Evolutionary conservation across 371 early-diverging fungal genomes (phyloP).

Genomic region (Mortierella sp.): DNA sequence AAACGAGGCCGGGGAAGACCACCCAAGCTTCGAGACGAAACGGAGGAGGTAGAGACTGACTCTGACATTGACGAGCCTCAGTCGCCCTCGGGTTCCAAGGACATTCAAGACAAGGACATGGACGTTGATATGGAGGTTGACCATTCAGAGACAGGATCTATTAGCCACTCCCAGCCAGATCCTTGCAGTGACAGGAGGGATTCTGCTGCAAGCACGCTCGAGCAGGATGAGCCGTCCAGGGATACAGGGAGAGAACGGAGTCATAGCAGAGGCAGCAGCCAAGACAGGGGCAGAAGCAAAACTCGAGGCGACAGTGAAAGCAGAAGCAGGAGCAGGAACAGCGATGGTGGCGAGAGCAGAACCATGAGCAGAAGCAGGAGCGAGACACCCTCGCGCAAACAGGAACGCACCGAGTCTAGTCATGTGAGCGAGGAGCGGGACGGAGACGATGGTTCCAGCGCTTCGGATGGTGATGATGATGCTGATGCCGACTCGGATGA

Average conservation of each 20-base stretch:
- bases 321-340: neutral
- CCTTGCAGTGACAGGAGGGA: neutral
- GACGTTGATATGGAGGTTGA: conserved; percentile 11
- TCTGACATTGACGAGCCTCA: conserved; percentile 17
- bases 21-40: conserved; percentile 17
- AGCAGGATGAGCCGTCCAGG: neutral
- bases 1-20: conserved; percentile 26
- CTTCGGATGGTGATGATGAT: conserved; percentile 19
- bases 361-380: conserved; percentile 14
- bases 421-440: conserved; percentile 25
- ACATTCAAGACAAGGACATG: conserved; percentile 17
- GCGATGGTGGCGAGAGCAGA: conserved; percentile 13
- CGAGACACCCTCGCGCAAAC: neutral
- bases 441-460: conserved; percentile 24
- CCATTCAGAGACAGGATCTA: neutral
- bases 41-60: conserved; percentile 12
- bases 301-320: neutral
- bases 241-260: neutral
- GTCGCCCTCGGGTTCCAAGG: neutral
- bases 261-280: neutral
- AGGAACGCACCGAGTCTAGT: conserved; percentile 5
- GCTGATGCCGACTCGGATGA: conserved; percentile 41
- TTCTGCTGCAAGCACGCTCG: neutral
- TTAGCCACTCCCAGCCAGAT: neutral
- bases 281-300: conserved; percentile 2